Percentiles rank a stretch among this genome's conserved stretches.
Evolutionary conservation across 352 stramenopile species (phyloP).

Genomic region (Pythium brassicae): DNA sequence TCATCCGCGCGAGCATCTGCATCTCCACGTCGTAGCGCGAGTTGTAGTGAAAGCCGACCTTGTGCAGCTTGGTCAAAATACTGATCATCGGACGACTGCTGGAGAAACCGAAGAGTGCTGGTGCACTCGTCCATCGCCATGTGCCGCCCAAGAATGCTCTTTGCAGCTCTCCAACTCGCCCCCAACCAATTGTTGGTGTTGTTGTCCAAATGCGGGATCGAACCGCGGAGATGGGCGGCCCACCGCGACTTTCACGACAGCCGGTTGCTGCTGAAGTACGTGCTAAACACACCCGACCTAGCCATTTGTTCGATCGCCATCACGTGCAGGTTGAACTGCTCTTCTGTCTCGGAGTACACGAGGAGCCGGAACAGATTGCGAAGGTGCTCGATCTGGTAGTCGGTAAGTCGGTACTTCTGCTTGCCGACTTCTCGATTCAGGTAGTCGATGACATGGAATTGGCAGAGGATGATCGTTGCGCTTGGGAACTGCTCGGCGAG

Average conservation of each 20-base stretch:
- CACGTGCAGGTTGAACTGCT: background rate
- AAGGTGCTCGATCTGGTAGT: background rate
- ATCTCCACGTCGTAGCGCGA: background rate
- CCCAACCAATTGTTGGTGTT: slow-evolving; percentile 11
- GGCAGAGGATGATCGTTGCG: slow-evolving; percentile 7
- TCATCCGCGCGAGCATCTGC: background rate
- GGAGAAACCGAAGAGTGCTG: background rate
- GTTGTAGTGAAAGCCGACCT: background rate
- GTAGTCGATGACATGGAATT: slow-evolving; percentile 10
- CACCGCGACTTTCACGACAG: slow-evolving; percentile 7
- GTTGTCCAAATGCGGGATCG: slow-evolving; percentile 9
- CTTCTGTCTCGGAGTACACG: background rate
- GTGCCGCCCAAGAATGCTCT: background rate
- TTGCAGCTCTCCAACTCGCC: background rate
- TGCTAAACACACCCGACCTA: background rate
- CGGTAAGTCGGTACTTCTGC: background rate
- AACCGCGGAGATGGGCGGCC: slow-evolving; percentile 3
- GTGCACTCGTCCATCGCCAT: background rate
- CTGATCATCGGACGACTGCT: background rate
- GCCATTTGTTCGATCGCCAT: background rate
- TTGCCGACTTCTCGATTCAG: slow-evolving; percentile 3
- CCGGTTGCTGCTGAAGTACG: slow-evolving; percentile 9
- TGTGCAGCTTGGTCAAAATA: background rate
- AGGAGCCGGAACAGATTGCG: background rate
- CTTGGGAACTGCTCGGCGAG: slow-evolving; percentile 1